phyloP scores from a whole-genome alignment of 306 rosid species.

The Glycyrrhiza uralensis region DNA sequence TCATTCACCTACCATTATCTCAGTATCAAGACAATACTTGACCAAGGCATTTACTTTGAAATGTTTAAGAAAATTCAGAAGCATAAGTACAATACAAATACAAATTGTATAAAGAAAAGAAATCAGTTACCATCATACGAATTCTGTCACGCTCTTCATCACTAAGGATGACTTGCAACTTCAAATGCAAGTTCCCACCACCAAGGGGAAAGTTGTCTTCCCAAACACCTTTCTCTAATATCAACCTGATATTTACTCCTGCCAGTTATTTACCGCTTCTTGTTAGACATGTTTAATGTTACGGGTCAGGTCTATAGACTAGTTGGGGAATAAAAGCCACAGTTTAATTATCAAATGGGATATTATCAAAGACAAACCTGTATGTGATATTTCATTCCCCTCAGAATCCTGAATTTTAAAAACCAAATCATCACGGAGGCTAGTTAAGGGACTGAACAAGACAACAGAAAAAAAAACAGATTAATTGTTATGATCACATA shows the following conservation, averaged over 20 bases:
- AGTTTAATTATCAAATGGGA: neutral
- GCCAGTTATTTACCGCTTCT: constrained; percentile 32
- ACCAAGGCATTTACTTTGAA: neutral
- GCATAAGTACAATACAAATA: constrained; percentile 6
- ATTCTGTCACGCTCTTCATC: constrained; percentile 74
- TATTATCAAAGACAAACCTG: constrained; percentile 45
- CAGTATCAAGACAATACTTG: neutral
- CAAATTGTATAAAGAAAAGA: neutral
- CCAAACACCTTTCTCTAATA: constrained; percentile 80
- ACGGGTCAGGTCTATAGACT: no score
- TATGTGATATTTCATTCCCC: constrained; percentile 64
- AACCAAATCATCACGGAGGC: constrained; percentile 69
- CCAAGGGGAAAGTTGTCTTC: constrained; percentile 75
- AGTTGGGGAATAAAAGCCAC: no score
- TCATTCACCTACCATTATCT: constrained; percentile 2
- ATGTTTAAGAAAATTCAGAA: neutral
- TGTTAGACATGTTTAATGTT: no score
- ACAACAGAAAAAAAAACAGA: constrained; percentile 20
- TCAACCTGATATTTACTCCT: constrained; percentile 62
- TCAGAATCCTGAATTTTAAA: constrained; percentile 55
- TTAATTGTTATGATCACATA: neutral
- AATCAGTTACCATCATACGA: constrained; percentile 60
- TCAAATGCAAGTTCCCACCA: constrained; percentile 66
- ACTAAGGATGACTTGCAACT: constrained; percentile 66
- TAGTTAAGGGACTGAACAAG: constrained; percentile 66